A percentile compares a stretch with the other conserved stretches of the same genome.
Conservation (phyloP, 2,329 filamentous ascomycete species). For the Phaeoacremonium minimum region DNA sequence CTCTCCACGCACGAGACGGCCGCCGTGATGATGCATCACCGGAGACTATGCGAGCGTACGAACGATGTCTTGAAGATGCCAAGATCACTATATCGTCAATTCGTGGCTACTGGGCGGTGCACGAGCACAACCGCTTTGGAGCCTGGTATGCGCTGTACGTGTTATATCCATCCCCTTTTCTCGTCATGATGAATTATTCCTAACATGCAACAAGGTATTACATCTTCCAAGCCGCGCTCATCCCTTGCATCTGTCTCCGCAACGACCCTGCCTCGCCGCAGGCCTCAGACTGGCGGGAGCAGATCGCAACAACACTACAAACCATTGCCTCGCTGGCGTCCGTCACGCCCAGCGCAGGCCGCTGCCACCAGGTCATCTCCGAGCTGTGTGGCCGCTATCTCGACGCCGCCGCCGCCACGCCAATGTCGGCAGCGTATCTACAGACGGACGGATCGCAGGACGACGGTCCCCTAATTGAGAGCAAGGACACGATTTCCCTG, state of each 20-base stretch:
- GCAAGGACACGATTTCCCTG: background rate
- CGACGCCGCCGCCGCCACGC: slow-evolving; percentile 11
- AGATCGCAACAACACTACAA: slow-evolving; percentile 30
- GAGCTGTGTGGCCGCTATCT: slow-evolving; percentile 33
- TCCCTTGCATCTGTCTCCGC: slow-evolving; percentile 41
- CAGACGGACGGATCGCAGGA: background rate
- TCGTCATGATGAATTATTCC: too few species aligned
- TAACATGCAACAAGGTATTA: slow-evolving; percentile 30
- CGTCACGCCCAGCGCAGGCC: slow-evolving; percentile 32
- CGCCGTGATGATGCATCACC: slow-evolving; percentile 10
- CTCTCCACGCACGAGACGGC: slow-evolving; percentile 16
- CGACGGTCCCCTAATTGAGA: too few species aligned
- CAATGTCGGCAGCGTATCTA: background rate
- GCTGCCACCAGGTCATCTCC: slow-evolving; percentile 35
- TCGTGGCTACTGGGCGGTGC: slow-evolving; percentile 27
- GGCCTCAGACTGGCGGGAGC: slow-evolving; percentile 32
- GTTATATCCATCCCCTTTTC: background rate
- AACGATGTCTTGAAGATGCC: slow-evolving; percentile 34
- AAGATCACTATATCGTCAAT: slow-evolving; percentile 33
- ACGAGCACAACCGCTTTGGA: slow-evolving; percentile 30
- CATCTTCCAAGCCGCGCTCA: slow-evolving; percentile 43
- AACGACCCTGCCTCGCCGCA: slow-evolving; percentile 30
- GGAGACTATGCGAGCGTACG: slow-evolving; percentile 19
- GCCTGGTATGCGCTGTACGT: slow-evolving; percentile 36
- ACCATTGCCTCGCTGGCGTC: slow-evolving; percentile 29